Evolutionary conservation across 176 grass and related monocot genomes (phyloP).

Genomic region (Musa schizocarpa): DNA sequence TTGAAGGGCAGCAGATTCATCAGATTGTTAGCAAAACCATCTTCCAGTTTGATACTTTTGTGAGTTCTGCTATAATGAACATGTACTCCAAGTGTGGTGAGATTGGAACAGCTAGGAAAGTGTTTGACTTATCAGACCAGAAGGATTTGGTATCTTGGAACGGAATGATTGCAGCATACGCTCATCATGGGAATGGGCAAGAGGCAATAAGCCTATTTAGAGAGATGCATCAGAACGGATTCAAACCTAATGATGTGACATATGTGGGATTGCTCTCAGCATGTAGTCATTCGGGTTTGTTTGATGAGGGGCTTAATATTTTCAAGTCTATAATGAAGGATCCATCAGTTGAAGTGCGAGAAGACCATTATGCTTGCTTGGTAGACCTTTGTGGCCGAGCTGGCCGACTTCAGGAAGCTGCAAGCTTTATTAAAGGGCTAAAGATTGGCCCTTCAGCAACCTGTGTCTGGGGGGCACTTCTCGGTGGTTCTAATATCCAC

Average conservation of each 20-base stretch:
- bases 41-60: conserved; percentile 49
- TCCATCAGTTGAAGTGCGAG: conserved; percentile 41
- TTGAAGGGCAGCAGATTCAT: conserved; percentile 61
- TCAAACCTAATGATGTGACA: conserved; percentile 66
- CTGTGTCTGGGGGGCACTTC: conserved; percentile 57
- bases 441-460: conserved; percentile 37
- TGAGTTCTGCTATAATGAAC: conserved; percentile 45
- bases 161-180: conserved; percentile 63
- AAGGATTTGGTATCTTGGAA: conserved; percentile 78
- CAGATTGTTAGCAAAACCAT: conserved; percentile 67
- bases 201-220: conserved; percentile 49
- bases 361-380: conserved; percentile 67
- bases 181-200: conserved; percentile 50
- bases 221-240: conserved; percentile 54
- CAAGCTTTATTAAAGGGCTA: conserved; percentile 52
- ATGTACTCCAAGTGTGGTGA: conserved; percentile 72
- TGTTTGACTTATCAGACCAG: conserved; percentile 48
- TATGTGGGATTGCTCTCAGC: conserved; percentile 75
- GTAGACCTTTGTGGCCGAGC: conserved; percentile 73
- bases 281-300: conserved; percentile 69
- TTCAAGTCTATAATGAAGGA: conserved; percentile 56
- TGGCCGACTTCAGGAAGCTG: conserved; percentile 48
- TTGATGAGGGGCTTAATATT: conserved; percentile 55
- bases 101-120: conserved; percentile 44
- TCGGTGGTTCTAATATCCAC: conserved; percentile 61